Evolutionary conservation across 2,329 filamentous ascomycete genomes (phyloP), one percentile per base, ranked within the genome.

Genomic region (Hypoxylon sp.): DNA sequence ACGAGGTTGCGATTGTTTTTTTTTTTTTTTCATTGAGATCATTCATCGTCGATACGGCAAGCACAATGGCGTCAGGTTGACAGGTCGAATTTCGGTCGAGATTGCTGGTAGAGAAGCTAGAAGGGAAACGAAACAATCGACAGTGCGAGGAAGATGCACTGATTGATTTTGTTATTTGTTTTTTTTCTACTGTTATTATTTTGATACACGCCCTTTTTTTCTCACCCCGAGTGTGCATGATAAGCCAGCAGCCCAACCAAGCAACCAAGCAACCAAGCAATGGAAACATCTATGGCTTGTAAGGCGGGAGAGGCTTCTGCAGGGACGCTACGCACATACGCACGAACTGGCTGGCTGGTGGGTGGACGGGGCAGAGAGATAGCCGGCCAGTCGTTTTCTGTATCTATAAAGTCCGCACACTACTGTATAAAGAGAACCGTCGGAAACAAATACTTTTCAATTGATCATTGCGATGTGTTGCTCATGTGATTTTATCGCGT

Each of bases 361-460:
- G n/a, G n/a, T n/a, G n/a, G n/a, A n/a, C n/a, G n/a, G n/a, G 23
- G 37, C 34, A 55, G 43, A 42, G 12, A 20, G 41, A 23, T 44
- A 45, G 37, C 52, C 31, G 29, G n/a, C n/a, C n/a, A n/a, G n/a
- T n/a, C n/a, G n/a, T n/a, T 56, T 59, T 46, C 43, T 59, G 52
- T 59, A 59, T 59, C 49, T 59, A 59, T 56, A 56, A 52, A 41
- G 21, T 50, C 45, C 29, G 44, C n/a, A n/a, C n/a, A 50, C 53
- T 31, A 46, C 25, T 59, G 56, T 59, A 59, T 38, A 59, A 59
- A 59, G 56, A 56, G n/a, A 27, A 47, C 41, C 8, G 26, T 38
- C 12, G 29, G 51, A 38, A 44, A 41, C 25, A 35, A 34, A 44
- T 44, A 32, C 56, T 41, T 40, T 41, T n/a, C n/a, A n/a, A n/a